A percentile compares a stretch with the other conserved stretches of the same genome.
These are phyloP conservation scores for Cardamine occulta DNA, from an alignment of 345 rosid species.

Conservation along the genomic window DNA sequence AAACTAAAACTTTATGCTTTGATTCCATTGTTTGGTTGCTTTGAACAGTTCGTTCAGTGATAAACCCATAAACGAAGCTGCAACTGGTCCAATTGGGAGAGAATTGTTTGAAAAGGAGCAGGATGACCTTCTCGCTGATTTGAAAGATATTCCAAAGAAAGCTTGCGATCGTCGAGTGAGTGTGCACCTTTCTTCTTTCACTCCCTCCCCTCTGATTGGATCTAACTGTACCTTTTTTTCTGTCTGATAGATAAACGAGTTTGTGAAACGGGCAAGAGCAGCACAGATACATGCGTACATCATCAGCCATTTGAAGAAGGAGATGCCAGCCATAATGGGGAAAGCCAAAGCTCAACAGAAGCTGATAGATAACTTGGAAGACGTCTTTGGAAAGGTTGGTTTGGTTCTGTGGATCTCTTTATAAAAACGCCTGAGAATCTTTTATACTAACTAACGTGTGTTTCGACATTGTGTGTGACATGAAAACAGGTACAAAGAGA, in stretches of 20 bases:
- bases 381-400: conserved; percentile 74
- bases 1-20: conserved; percentile 28
- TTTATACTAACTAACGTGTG: background rate
- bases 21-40: conserved; percentile 12
- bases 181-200: conserved; percentile 26
- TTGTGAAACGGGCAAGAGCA: conserved; percentile 95
- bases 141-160: conserved; percentile 93
- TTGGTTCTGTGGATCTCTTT: background rate
- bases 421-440: background rate
- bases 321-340: conserved; percentile 94
- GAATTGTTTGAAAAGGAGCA: conserved; percentile 97
- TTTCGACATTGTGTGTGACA: background rate
- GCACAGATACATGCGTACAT: conserved; percentile 92
- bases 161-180: conserved; percentile 99
- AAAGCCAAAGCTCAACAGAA: conserved; percentile 89
- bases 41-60: conserved; percentile 85
- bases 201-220: background rate
- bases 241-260: conserved; percentile 76
- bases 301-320: conserved; percentile 85
- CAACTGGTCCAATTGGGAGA: conserved; percentile 83
- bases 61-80: conserved; percentile 80
- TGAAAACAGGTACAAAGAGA: conserved; percentile 79
- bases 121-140: conserved; percentile 83
- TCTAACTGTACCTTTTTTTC: background rate
- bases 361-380: conserved; percentile 76